Evolutionary conservation across 805 yeast genomes (phyloP).

Genomic region (Spathaspora sp.): DNA sequence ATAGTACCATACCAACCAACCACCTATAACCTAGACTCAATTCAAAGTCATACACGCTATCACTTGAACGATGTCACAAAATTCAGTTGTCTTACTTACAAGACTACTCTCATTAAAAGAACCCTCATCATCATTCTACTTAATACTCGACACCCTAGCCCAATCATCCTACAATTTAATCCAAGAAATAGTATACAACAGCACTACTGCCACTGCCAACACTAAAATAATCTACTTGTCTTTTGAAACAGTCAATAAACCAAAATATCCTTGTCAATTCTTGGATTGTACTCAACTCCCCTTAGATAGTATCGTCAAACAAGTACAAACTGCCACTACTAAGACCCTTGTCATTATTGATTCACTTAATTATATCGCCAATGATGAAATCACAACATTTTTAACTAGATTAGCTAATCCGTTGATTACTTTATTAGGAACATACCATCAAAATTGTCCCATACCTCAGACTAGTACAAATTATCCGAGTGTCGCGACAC

Average conservation of each 20-base stretch:
- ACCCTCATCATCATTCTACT: conserved; percentile 68
- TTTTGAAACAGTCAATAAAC: conserved; percentile 60
- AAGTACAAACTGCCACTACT: conserved; percentile 13
- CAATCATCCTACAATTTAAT: conserved; percentile 63
- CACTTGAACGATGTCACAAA: conserved; percentile 15
- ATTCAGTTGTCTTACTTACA: conserved; percentile 51
- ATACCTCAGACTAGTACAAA: conserved; percentile 44
- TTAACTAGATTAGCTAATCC: conserved; percentile 45
- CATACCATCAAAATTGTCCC: conserved; percentile 36
- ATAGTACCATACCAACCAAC: not conserved
- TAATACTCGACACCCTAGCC: conserved; percentile 63
- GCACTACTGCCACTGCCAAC: conserved; percentile 29
- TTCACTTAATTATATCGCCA: conserved; percentile 57
- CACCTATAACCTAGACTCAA: not conserved
- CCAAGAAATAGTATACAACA: conserved; percentile 49
- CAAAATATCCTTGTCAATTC: conserved; percentile 46
- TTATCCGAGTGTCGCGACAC: conserved; percentile 50
- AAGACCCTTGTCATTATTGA: conserved; percentile 12
- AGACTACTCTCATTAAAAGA: conserved; percentile 72
- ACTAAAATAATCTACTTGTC: conserved; percentile 52
- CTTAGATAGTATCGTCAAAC: conserved; percentile 14
- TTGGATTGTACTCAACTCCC: conserved; percentile 38
- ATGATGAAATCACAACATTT: conserved; percentile 44
- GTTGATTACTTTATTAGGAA: conserved; percentile 26
- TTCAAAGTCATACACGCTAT: not conserved